These are phyloP conservation scores for Pythium graminicola DNA, from an alignment of 352 stramenopile genomes.

Conservation along the genomic window DNA sequence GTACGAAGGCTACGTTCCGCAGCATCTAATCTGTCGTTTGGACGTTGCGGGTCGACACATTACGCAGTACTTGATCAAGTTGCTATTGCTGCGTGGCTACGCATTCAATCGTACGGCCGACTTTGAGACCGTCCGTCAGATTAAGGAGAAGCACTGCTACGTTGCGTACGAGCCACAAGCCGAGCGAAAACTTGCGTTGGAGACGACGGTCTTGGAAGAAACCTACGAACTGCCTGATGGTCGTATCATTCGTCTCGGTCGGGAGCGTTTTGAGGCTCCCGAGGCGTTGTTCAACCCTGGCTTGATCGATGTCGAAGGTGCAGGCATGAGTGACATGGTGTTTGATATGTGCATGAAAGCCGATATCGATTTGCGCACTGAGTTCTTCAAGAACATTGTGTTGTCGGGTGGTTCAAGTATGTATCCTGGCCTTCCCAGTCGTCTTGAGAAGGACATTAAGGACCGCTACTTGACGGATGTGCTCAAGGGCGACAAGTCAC, in stretches of 20 bases:
- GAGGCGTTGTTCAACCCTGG: slow-evolving; percentile 96
- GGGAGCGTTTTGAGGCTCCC: slow-evolving; percentile 94
- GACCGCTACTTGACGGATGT: slow-evolving; percentile 79
- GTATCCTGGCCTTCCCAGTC: slow-evolving; percentile 92
- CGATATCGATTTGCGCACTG: slow-evolving; percentile 90
- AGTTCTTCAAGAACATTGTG: slow-evolving; percentile 99
- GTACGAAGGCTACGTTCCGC: slow-evolving; percentile 64
- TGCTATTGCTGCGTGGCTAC: slow-evolving; percentile 88
- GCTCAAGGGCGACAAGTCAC: slow-evolving; percentile 81
- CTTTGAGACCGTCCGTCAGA: slow-evolving; percentile 90
- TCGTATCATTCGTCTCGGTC: slow-evolving; percentile 90
- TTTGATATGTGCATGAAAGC: slow-evolving; percentile 98
- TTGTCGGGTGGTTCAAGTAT: slow-evolving; percentile 92
- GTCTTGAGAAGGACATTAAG: slow-evolving; percentile 91
- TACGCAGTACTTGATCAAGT: slow-evolving; percentile 94
- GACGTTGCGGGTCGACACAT: slow-evolving; percentile 92
- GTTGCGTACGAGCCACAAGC: slow-evolving; percentile 84
- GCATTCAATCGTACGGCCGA: slow-evolving; percentile 90
- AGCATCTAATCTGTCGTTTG: slow-evolving; percentile 86
- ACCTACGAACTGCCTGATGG: slow-evolving; percentile 96
- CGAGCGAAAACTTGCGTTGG: slow-evolving; percentile 82
- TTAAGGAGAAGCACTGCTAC: slow-evolving; percentile 94
- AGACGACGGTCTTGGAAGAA: slow-evolving; percentile 91
- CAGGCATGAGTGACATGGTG: slow-evolving; percentile 94
- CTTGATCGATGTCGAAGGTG: slow-evolving; percentile 95